Base-by-base conservation (phyloP, 78 protist species). In the Speleostelium caveatum region DNA sequence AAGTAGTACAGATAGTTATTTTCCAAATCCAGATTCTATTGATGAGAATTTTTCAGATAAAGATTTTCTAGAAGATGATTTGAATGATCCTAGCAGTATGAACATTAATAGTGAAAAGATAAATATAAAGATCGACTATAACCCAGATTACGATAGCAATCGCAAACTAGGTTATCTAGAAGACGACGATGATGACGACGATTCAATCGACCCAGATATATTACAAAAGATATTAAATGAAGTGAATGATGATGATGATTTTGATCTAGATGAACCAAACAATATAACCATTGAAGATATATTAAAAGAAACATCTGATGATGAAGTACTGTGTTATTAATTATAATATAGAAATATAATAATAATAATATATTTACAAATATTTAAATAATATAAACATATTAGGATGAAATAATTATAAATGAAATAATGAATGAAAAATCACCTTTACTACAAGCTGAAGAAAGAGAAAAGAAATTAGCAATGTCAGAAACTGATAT, bases 181-280 rank as follows among this genome's bases (percentile, higher is more conserved):
- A 6, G 53, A 14, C 6, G 53, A 45, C 10, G 10, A 45, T 45
- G 53, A 45, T 45, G 10, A 14, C n/a, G 61, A 53, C n/a, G 91
- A 69, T 21, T 62, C 39, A 2, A 39, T 83, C 2, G 91, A 83
- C 42, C 77, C 61, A 59, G 91, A 83, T n/a, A 22, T 83, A 19
- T 60, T 83, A 39, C 67, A 83, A 26, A 83, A 83, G 49, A 83
- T 83, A 30, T 69, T 83, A 49, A 83, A 58, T 69, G 91, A 83
- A 42, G 38, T 32, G 28, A 79, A 69, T 42, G 89, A 73, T 73
- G 69, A 75, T 36, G 85, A 75, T 32, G 91, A 83, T 69, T 17
- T 83, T 2, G 53, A 51, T 56, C 42, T 69, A 2, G 91, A 83
- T 21, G 56, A 69, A 12, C 30, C 22, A 32, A 16, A 58, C 5